These are phyloP conservation scores for Exophiala sideris DNA, from an alignment of 2,329 filamentous ascomycete species.

Conservation along the genomic window DNA sequence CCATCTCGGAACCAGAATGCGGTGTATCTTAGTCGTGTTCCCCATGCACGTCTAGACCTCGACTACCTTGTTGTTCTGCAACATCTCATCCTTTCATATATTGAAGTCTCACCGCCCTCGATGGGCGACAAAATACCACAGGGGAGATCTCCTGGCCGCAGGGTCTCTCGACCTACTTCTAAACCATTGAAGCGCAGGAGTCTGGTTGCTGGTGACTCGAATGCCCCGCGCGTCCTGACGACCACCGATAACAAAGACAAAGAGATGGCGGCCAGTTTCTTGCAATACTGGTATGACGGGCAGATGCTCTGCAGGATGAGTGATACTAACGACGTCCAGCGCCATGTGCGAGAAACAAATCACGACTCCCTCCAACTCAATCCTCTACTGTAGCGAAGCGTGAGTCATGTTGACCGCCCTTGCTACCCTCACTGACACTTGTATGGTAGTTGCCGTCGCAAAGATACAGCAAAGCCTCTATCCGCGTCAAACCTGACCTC, in stretches of 20 bases:
- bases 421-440: constrained; percentile 2
- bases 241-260: constrained; percentile 12
- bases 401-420: constrained; percentile 35
- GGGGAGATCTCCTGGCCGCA: constrained; percentile 15
- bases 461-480: constrained; percentile 45
- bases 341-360: constrained; percentile 66
- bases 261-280: constrained; percentile 42
- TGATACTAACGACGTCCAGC: constrained; percentile 38
- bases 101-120: constrained; percentile 17
- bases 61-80: neutral
- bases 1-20: neutral
- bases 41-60: too few relatives aligned
- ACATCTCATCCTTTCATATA: constrained; percentile 4
- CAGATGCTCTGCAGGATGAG: neutral
- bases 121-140: constrained; percentile 17
- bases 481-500: constrained; percentile 35
- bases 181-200: constrained; percentile 20
- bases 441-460: constrained; percentile 42
- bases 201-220: constrained; percentile 11
- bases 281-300: constrained; percentile 44
- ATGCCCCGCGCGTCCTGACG: constrained; percentile 4
- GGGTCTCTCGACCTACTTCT: neutral
- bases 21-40: too few relatives aligned
- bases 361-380: constrained; percentile 56
- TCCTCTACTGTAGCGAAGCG: constrained; percentile 65